These are phyloP conservation scores for Cytospora mali DNA, from an alignment of 2,329 filamentous ascomycete species.

Conservation along the genomic window DNA sequence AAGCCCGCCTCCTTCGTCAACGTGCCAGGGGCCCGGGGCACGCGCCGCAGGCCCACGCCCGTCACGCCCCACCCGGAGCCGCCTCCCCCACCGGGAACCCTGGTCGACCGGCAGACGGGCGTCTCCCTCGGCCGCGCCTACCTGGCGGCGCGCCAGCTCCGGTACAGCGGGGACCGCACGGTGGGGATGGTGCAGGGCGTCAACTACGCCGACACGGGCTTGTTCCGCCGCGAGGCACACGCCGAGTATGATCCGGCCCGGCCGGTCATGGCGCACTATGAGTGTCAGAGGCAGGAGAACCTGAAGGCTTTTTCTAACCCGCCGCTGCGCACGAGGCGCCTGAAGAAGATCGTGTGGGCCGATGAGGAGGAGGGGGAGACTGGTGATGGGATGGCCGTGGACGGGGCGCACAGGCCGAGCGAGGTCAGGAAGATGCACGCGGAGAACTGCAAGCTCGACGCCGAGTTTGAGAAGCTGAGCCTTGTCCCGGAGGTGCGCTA, in stretches of 20 bases:
- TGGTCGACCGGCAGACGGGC: slow-evolving; percentile 32
- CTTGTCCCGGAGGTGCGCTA: slow-evolving; percentile 20
- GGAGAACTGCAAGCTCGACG: slow-evolving; percentile 26
- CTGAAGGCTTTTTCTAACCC: slow-evolving; percentile 30
- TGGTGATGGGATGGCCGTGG: background rate
- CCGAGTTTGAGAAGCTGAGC: slow-evolving; percentile 28
- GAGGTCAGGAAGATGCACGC: slow-evolving; percentile 17
- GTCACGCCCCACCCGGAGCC: slow-evolving; percentile 56
- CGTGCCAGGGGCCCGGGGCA: slow-evolving; percentile 38
- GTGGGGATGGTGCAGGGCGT: slow-evolving; percentile 61
- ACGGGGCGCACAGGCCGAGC: background rate
- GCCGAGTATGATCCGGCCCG: slow-evolving; percentile 43
- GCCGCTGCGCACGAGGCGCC: slow-evolving; percentile 1
- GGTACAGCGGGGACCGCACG: slow-evolving; percentile 46
- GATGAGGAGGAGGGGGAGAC: background rate
- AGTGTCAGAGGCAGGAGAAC: slow-evolving; percentile 49
- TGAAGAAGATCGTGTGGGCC: background rate
- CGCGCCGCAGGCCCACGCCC: slow-evolving; percentile 46
- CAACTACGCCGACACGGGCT: slow-evolving; percentile 48
- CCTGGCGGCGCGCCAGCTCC: slow-evolving; percentile 46
- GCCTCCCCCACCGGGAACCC: slow-evolving; percentile 39
- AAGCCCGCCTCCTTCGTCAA: slow-evolving; percentile 40
- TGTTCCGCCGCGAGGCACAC: slow-evolving; percentile 55
- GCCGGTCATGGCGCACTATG: slow-evolving; percentile 49
- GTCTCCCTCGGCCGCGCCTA: slow-evolving; percentile 36